Percentiles rank a stretch among this genome's conserved stretches.
phyloP scores from a whole-genome alignment of 345 rosid species.

The Stellera chamaejasme region DNA sequence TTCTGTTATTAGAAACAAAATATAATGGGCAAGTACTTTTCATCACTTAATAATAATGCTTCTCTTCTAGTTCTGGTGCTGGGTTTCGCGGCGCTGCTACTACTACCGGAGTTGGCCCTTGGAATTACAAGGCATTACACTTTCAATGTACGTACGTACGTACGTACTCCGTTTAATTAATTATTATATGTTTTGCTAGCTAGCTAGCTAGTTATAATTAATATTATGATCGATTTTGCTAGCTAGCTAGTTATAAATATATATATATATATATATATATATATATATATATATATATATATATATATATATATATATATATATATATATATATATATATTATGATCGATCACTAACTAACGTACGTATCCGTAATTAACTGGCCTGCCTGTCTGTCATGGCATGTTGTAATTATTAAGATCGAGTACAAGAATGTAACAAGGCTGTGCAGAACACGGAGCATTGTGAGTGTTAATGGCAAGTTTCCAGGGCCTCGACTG shows the following conservation, averaged over 20 bases:
- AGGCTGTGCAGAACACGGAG: constrained; percentile 44
- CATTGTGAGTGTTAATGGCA: constrained; percentile 42
- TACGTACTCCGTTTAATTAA: too few species aligned
- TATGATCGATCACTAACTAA: too few species aligned
- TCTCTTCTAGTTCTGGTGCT: constrained; percentile 15
- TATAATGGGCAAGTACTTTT: constrained; percentile 15
- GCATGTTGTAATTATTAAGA: constrained; percentile 11
- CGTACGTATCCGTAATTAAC: too few species aligned
- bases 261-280: too few species aligned
- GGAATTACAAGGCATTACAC: constrained; percentile 44
- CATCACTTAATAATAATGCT: constrained; percentile 11
- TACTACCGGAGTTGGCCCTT: constrained; percentile 16
- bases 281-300: too few species aligned
- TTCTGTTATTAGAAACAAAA: constrained; percentile 2
- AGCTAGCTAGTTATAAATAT: too few species aligned
- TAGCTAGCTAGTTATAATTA: too few species aligned
- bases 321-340: too few species aligned
- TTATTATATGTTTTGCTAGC: too few species aligned
- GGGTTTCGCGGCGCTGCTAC: background rate
- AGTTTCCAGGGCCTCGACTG: constrained; percentile 43
- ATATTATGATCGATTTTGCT: too few species aligned
- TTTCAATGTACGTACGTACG: constrained; percentile 64
- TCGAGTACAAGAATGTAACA: constrained; percentile 32
- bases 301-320: too few species aligned
- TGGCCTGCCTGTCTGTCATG: background rate